A percentile compares a stretch with the other conserved stretches of the same genome.
Evolutionary conservation across 345 rosid genomes (phyloP).

Genomic region (Erodium maritimum): DNA sequence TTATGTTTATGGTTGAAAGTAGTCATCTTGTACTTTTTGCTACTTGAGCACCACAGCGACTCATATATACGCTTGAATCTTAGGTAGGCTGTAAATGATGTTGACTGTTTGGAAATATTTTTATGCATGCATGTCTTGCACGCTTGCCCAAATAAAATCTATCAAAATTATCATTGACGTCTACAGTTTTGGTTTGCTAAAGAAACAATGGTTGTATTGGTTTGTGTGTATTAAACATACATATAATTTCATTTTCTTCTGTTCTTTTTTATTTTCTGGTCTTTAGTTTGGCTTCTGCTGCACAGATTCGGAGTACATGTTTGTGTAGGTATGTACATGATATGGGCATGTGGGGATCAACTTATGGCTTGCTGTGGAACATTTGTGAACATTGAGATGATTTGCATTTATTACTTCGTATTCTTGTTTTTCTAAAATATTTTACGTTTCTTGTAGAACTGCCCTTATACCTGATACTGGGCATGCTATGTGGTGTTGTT

Average conservation of each 20-base stretch:
- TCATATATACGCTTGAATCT: too few relatives aligned
- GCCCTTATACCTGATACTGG: constrained; percentile 88
- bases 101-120: too few relatives aligned
- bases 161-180: neutral
- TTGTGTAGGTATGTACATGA: neutral
- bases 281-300: neutral
- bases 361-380: neutral
- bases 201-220: neutral
- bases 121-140: neutral
- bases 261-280: neutral
- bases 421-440: constrained; percentile 7
- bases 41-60: too few relatives aligned
- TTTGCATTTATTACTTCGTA: neutral
- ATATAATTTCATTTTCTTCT: neutral
- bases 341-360: neutral
- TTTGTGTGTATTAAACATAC: neutral
- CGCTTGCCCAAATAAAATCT: neutral
- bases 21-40: neutral
- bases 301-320: too few relatives aligned
- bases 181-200: neutral
- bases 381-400: neutral
- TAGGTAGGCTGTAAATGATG: too few relatives aligned
- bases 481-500: constrained; percentile 93
- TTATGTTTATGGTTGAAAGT: neutral
- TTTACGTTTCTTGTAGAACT: constrained; percentile 45